Evolutionary conservation across 169 alveolate species (phyloP).

Genomic region (Plasmodium vinckei): DNA sequence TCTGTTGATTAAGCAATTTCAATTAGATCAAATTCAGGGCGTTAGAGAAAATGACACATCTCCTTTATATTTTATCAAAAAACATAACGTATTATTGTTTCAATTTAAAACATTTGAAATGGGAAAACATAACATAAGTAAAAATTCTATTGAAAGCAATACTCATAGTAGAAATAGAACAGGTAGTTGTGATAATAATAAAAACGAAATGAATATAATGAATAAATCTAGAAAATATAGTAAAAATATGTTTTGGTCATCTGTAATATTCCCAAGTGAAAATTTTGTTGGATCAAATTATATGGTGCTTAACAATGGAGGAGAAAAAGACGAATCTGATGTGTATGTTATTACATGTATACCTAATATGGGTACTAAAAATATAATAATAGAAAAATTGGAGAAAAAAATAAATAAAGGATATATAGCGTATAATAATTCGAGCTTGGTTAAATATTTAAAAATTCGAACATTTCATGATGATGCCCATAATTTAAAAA

Average conservation of each 20-base stretch:
- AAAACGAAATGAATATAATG: not conserved
- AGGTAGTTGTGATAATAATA: not conserved
- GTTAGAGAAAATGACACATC: slow-evolving; percentile 70
- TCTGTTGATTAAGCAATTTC: slow-evolving; percentile 83
- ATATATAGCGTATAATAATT: slow-evolving; percentile 81
- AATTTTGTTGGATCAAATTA: slow-evolving; percentile 87
- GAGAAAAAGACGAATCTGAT: slow-evolving; percentile 66
- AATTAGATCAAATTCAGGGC: slow-evolving; percentile 68
- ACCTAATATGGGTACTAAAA: slow-evolving; percentile 87
- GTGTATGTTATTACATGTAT: slow-evolving; percentile 85
- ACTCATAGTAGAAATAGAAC: not conserved
- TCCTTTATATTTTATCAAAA: slow-evolving; percentile 55
- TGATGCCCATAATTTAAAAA: slow-evolving; percentile 53
- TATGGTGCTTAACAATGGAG: slow-evolving; percentile 82
- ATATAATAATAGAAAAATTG: slow-evolving; percentile 81
- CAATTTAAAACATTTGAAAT: slow-evolving; percentile 20
- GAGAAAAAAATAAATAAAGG: slow-evolving; percentile 79
- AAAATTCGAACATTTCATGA: slow-evolving; percentile 86
- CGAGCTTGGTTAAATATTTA: slow-evolving; percentile 81
- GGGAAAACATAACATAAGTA: not conserved
- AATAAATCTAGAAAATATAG: slow-evolving; percentile 6
- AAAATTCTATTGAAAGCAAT: not conserved
- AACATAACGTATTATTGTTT: slow-evolving; percentile 28
- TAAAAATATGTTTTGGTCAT: slow-evolving; percentile 85
- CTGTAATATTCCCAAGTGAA: slow-evolving; percentile 86